phyloP scores from a whole-genome alignment of 176 grass and related monocot genomes.

The Dendrocalamus sinicus region DNA sequence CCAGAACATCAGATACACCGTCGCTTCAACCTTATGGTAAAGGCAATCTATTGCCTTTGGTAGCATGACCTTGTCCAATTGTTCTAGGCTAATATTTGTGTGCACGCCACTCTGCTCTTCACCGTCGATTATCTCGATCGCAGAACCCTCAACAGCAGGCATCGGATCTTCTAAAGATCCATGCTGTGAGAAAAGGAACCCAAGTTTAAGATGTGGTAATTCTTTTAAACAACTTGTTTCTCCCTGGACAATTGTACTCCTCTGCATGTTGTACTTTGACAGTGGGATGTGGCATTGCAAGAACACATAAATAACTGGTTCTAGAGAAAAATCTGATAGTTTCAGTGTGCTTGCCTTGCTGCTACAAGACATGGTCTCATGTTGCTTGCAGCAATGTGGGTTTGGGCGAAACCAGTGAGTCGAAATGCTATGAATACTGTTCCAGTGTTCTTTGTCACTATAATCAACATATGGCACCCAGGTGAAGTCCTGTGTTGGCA shows the following conservation, averaged over 20 bases:
- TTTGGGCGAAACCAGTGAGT: constrained; percentile 13
- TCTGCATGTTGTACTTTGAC: neutral
- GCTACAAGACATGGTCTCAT: neutral
- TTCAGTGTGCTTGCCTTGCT: too few relatives aligned
- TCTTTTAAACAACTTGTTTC: neutral
- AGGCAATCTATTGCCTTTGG: constrained; percentile 23
- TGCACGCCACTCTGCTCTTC: neutral
- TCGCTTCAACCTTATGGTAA: neutral
- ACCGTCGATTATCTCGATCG: neutral
- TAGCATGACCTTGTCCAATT: constrained; percentile 12
- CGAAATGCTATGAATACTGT: neutral
- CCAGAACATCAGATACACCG: constrained; percentile 17
- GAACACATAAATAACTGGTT: neutral
- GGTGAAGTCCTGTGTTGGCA: neutral
- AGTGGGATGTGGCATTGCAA: neutral
- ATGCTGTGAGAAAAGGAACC: neutral
- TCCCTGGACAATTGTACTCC: neutral
- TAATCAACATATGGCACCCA: neutral
- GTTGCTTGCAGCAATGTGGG: constrained; percentile 6
- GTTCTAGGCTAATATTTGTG: neutral
- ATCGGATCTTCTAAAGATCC: neutral
- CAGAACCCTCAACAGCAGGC: neutral
- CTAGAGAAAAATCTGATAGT: neutral
- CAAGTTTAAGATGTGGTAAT: neutral
- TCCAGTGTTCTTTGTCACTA: neutral